Base-by-base conservation (phyloP, 2,329 filamentous ascomycete genomes). In the Claviceps africana region DNA sequence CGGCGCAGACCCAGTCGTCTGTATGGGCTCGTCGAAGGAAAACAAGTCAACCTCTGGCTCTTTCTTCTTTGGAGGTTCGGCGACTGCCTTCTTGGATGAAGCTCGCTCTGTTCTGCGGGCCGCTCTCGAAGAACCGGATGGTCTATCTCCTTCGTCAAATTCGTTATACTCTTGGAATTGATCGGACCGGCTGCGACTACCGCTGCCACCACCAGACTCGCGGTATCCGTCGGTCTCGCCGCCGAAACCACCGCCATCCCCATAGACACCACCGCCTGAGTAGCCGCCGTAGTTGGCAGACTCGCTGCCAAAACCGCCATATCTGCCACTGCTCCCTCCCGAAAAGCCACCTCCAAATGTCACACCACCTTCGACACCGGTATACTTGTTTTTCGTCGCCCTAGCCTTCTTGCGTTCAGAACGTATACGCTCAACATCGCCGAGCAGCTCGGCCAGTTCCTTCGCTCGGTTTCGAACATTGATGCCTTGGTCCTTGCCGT, bases 101-200 rank as follows among this genome's bases (percentile, higher is more conserved):
- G 60, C 57, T 19, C 57, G 62, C 51, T 69, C 67, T 6, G 66
- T 59, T 54, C 60, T 60, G 55, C 64, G 64, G 10, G 64, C 54
- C 42, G 55, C 69, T 60, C 74, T 79, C 35, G 72, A 71, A 25
- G 79, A 69, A 54, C 66, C 61, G 1, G 66, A 61, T 25, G 72
- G 72, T 51, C 69, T 63, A 35, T 74, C 70, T 42, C 77, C 88
- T 61, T 95, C 93, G 52, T 97, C 91, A 62, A 85, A 91, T 68
- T 98, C 93, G 64, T 98, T 90, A 62, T 98, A 98, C 68, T 96
- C 93, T 60, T 97, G 91, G 60, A 96, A 98, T 57, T 84, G 80
- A 58, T 94, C 89, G 52, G 76, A 73, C 53, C 83, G 72, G 60
- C 73, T 10, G 25, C 25, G 15, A 19, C 42, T 56, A 62, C 88